Conservation (phyloP, 768 basidiomycete genomes). For the Leucocoprinus sp. region DNA sequence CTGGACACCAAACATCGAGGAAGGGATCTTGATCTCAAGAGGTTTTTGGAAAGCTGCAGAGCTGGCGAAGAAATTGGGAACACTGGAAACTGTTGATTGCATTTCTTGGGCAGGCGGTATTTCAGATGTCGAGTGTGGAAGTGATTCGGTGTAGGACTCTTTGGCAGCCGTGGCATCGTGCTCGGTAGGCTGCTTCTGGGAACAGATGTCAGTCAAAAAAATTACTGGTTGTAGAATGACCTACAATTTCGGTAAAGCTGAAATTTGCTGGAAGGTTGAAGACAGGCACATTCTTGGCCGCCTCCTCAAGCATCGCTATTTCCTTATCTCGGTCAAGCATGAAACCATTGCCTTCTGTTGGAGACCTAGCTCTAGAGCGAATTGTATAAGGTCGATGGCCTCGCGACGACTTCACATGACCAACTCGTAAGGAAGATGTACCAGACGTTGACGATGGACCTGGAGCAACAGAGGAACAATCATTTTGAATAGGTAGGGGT, state of each 20-base stretch:
- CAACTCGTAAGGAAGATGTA: conserved; percentile 58
- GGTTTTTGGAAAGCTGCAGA: conserved; percentile 40
- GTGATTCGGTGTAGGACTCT: conserved; percentile 55
- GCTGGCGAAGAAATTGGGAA: conserved; percentile 61
- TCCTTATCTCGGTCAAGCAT: conserved; percentile 39
- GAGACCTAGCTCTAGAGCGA: conserved; percentile 46
- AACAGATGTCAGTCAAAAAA: conserved; percentile 8
- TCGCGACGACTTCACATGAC: conserved; percentile 47
- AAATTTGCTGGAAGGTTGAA: conserved; percentile 60
- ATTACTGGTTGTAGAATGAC: conserved; percentile 8
- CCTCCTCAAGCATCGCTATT: conserved; percentile 41
- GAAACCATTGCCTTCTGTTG: conserved; percentile 45
- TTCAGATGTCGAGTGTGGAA: conserved; percentile 52
- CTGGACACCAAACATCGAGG: conserved; percentile 16
- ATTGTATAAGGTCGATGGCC: conserved; percentile 51
- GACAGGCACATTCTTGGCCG: conserved; percentile 43
- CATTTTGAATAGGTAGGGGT: conserved; percentile 21
- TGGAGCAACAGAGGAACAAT: conserved; percentile 26
- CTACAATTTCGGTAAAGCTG: conserved; percentile 47
- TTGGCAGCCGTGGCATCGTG: conserved; percentile 39
- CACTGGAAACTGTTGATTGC: conserved; percentile 12
- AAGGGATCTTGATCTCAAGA: conserved; percentile 20
- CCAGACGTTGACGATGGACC: conserved; percentile 18
- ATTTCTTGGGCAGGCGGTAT: conserved; percentile 5
- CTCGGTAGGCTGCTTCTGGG: conserved; percentile 26